These are phyloP conservation scores for Acer saccharum DNA, from an alignment of 345 rosid species.

Conservation along the genomic window DNA sequence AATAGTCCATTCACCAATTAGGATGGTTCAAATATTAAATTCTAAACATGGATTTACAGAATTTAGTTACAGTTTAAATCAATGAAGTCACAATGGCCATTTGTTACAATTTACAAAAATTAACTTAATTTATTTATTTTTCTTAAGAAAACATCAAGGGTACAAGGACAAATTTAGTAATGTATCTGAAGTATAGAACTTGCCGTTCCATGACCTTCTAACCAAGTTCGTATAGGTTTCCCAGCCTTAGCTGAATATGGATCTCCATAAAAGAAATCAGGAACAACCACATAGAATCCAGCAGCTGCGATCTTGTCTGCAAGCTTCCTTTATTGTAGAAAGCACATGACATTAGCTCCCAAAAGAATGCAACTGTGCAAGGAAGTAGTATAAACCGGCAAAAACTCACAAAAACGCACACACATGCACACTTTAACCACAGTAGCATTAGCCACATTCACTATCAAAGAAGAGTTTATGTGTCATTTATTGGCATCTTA, in stretches of 20 bases:
- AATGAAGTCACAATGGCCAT: not conserved
- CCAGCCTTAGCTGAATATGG: constrained; percentile 49
- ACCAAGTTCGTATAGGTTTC: constrained; percentile 53
- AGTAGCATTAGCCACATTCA: not conserved
- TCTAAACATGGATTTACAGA: not conserved
- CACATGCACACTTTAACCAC: not conserved
- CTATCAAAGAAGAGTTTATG: not conserved
- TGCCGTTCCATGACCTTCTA: constrained; percentile 68
- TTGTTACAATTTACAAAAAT: not conserved
- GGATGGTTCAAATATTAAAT: not conserved
- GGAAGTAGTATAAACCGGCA: not conserved
- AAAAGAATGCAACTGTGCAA: not conserved
- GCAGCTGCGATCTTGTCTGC: constrained; percentile 80
- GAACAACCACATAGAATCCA: constrained; percentile 71
- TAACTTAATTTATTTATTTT: no score
- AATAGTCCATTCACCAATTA: not conserved
- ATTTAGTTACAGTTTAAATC: not conserved
- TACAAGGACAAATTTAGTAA: not conserved
- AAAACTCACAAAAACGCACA: not conserved
- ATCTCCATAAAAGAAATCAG: constrained; percentile 70
- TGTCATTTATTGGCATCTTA: not conserved
- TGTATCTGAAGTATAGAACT: constrained; percentile 24
- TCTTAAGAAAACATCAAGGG: not conserved
- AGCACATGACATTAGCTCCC: constrained; percentile 5
- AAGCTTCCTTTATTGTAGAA: constrained; percentile 49